Base-by-base conservation (phyloP, 2,329 filamentous ascomycete genomes). In the Gaeumannomyces sp. region DNA sequence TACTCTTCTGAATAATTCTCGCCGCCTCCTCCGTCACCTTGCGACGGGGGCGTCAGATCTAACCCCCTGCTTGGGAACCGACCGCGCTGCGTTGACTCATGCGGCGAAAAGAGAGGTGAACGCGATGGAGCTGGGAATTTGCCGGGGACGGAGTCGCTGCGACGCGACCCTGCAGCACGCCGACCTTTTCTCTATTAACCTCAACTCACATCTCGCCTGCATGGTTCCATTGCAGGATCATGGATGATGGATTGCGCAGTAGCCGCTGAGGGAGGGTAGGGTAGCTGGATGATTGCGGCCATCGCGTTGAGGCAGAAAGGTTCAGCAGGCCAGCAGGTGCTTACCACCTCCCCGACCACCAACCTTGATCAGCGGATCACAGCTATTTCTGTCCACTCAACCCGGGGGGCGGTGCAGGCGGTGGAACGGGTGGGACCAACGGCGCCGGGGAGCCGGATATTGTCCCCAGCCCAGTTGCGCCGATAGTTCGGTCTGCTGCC, bases 11-110 rank as follows among this genome's bases (percentile, higher is more conserved):
- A n/a, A n/a, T n/a, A 3, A 5, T 53, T 53, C 10, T 19, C 25
- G 7, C 10, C 19, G 45, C 45, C 45, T 22, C 45, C n/a, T 53
- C 45, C 45, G 45, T 53, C 45, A n/a, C 45, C n/a, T 25, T 53
- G 45, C 45, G 19, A 53, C 45, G 45, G 45, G 45, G 45, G 45
- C 45, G 45, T 53, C 45, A 53, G 45, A n/a, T 53, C 45, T 25
- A 53, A n/a, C 45, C 45, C 22, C 45, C 45, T 7, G 19, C 19
- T 53, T n/a, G 19, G 22, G 45, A 25, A 25, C 45, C 45, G 38
- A 19, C 38, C 38, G 38, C 38, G 38, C 38, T 16, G 45, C 45
- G 45, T 53, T 61, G 60, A 62, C 60, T 62, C 60, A 62, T 62
- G 35, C 60, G 60, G 60, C 28, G 33, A 62, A 27, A 16, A 33